Evolutionary conservation across 257 asterid species (phyloP).

Genomic region (Solanum gracilifrons): DNA sequence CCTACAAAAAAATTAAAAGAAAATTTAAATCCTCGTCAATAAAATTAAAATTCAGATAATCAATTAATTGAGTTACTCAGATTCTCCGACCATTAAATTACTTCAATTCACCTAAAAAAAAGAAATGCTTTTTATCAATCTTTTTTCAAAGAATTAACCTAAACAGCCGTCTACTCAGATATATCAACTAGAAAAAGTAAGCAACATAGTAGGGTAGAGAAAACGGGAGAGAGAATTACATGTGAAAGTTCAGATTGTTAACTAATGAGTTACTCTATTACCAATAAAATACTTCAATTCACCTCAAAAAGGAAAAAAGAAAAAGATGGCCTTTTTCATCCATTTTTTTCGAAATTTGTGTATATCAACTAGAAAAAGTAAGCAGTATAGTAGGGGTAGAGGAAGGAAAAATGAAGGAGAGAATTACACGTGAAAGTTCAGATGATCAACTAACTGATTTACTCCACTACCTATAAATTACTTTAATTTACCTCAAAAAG

Average conservation of each 20-base stretch:
- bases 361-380: too few species aligned
- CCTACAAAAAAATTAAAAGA: conserved; percentile 15
- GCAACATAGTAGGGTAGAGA: not conserved
- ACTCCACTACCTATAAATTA: not conserved
- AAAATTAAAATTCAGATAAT: not conserved
- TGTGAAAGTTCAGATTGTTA: too few species aligned
- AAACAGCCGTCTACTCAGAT: not conserved
- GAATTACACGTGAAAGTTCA: not conserved
- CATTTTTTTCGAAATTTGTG: not conserved
- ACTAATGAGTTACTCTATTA: not conserved
- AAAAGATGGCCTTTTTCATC: too few species aligned
- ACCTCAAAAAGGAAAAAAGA: not conserved
- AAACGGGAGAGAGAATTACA: not conserved
- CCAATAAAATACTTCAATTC: not conserved
- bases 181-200: not conserved
- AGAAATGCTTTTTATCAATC: not conserved
- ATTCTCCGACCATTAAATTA: not conserved
- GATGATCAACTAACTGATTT: not conserved
- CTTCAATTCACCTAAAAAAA: not conserved
- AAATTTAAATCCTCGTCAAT: not conserved
- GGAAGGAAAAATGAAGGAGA: too few species aligned
- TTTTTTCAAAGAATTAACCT: not conserved
- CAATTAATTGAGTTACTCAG: not conserved
- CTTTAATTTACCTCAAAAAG: not conserved
- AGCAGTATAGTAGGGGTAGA: too few species aligned